phyloP scores from a whole-genome alignment of 352 stramenopile species.

The Pythium utonaiense region DNA sequence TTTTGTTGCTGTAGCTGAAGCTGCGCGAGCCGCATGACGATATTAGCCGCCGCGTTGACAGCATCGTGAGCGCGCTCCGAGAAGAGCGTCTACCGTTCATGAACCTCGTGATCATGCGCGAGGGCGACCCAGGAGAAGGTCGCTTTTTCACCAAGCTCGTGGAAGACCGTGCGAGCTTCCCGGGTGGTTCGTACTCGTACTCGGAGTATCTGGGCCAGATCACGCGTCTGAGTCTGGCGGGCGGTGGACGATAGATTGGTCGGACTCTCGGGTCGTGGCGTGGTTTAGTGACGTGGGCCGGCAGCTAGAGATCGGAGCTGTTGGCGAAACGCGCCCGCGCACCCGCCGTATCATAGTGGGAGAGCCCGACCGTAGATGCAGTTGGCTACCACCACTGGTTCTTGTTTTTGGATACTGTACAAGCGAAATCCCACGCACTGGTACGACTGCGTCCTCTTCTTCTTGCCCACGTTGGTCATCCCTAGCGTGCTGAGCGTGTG shows the following conservation, averaged over 20 bases:
- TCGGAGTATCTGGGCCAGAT: conserved; percentile 95
- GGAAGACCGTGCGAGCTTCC: conserved; percentile 97
- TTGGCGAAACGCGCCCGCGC: background rate
- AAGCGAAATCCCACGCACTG: conserved; percentile 3
- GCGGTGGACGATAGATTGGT: conserved; percentile 56
- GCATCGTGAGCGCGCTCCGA: conserved; percentile 88
- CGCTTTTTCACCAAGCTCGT: conserved; percentile 97
- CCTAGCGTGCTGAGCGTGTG: no score
- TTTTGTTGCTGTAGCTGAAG: conserved; percentile 44
- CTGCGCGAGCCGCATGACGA: conserved; percentile 86
- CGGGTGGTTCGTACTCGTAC: conserved; percentile 97
- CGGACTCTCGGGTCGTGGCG: conserved; percentile 8
- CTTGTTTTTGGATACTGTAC: conserved; percentile 5
- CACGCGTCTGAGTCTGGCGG: conserved; percentile 65
- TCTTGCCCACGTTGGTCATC: no score
- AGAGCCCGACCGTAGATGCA: background rate
- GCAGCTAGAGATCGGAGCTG: background rate
- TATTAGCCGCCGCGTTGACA: conserved; percentile 76
- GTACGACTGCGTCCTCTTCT: background rate
- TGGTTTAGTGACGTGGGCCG: conserved; percentile 4
- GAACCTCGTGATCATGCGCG: conserved; percentile 90
- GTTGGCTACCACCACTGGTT: background rate
- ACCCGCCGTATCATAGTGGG: background rate
- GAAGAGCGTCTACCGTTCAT: conserved; percentile 82
- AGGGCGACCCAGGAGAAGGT: conserved; percentile 92